Percentiles rank a stretch among this genome's conserved stretches.
Evolutionary conservation across 176 grass and related monocot genomes (phyloP).

Genomic region (Poa pratensis): DNA sequence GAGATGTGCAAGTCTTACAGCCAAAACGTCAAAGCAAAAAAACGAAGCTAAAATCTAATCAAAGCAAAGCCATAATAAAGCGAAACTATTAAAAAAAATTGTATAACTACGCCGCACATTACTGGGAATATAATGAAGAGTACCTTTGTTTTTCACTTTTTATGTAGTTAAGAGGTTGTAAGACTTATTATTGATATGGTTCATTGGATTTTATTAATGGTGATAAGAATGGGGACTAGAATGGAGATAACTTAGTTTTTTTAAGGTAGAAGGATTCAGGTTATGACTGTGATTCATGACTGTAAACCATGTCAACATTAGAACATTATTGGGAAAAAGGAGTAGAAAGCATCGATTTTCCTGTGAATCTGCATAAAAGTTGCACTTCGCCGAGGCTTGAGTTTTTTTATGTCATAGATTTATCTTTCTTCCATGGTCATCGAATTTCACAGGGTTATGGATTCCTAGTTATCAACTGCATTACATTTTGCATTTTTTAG

Average conservation of each 20-base stretch:
- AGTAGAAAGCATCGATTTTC: not conserved
- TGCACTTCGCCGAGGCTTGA: not conserved
- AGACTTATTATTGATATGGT: not conserved
- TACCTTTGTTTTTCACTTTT: not conserved
- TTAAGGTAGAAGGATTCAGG: not conserved
- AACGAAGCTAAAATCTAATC: not conserved
- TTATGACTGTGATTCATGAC: constrained; percentile 2
- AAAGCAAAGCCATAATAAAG: not conserved
- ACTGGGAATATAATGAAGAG: not conserved
- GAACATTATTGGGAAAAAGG: not conserved
- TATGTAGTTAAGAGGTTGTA: not conserved
- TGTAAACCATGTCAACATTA: not conserved
- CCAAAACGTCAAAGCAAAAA: not conserved
- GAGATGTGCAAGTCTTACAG: not conserved
- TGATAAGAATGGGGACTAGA: not conserved
- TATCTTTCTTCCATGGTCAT: constrained; percentile 28
- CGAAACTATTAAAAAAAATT: not conserved
- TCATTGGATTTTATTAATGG: not conserved
- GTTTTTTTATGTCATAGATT: not conserved
- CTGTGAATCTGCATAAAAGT: not conserved
- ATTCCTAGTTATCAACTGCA: not conserved
- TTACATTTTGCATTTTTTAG: not conserved
- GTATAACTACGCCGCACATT: not conserved
- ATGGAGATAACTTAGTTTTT: not conserved
- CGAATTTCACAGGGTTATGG: not conserved